Evolutionary conservation across 169 alveolate genomes (phyloP), one percentile per base, ranked within the genome.

Genomic region (Nephromyces sp.): DNA sequence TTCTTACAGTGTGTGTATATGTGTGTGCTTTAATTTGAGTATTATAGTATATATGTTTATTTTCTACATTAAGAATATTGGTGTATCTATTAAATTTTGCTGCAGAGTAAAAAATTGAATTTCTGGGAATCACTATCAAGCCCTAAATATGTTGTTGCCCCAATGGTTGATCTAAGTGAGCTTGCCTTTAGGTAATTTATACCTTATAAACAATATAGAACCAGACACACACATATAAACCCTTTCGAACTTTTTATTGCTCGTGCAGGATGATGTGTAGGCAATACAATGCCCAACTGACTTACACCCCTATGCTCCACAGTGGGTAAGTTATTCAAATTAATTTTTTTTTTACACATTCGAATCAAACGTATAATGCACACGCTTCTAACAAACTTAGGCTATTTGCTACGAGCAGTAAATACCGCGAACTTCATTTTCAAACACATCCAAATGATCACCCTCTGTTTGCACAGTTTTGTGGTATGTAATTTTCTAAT

Each of bases 101-200:
- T n/a, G n/a, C n/a, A n/a, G n/a, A n/a, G n/a, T n/a, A n/a, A n/a
- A n/a, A n/a, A n/a, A n/a, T n/a, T n/a, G n/a, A n/a, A n/a, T n/a
- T 31, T 67, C 63, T 74, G 81, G 81, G 34, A 52, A 30, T 51
- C 71, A 28, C 28, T 74, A 28, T 69, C 77, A 5, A 24, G 32
- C 24, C 81, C 81, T 22, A 65, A 67, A 31, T 74, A 43, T 22
- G 81, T 74, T 29, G 6, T 68, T 15, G 82, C 74, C 3, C 82
- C 82, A 0, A 76, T 76, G 82, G 82, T 76, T 2, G 82, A 76
- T 35, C 77, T 52, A 64, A 69, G 78, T 43, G 82, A 76, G 57
- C 68, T 76, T 15, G 69, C 82, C 1, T 76, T 76, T 52, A 31
- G 82, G 68, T 57, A 32, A 53, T 62, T 3, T 2, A 6, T 32